Evolutionary conservation across 2,329 filamentous ascomycete genomes (phyloP).

Genomic region (Botryosphaeria dothidea): DNA sequence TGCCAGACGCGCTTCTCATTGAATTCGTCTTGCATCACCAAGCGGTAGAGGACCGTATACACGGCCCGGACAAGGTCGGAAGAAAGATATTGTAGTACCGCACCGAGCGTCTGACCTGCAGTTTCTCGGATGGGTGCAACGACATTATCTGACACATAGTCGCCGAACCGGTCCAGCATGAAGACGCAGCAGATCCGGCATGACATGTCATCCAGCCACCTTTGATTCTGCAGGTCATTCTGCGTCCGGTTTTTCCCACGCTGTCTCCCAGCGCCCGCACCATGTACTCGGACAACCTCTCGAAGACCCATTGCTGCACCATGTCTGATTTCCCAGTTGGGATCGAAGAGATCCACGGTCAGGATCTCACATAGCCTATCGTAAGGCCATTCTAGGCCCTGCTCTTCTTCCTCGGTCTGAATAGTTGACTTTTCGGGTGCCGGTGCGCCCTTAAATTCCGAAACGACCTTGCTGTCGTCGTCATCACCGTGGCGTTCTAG

Average conservation of each 20-base stretch:
- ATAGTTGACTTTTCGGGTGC: constrained; percentile 84
- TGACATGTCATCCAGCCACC: constrained; percentile 92
- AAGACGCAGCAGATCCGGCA: constrained; percentile 93
- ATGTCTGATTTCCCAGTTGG: constrained; percentile 92
- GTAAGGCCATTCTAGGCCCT: constrained; percentile 89
- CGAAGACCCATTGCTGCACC: constrained; percentile 93
- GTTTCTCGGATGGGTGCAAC: constrained; percentile 96
- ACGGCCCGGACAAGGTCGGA: constrained; percentile 77
- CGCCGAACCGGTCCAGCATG: constrained; percentile 95
- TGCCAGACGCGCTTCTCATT: constrained; percentile 81
- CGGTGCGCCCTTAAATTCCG: constrained; percentile 87
- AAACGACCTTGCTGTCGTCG: constrained; percentile 88
- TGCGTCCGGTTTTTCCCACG: constrained; percentile 69
- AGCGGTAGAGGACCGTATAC: constrained; percentile 79
- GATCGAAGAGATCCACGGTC: constrained; percentile 89
- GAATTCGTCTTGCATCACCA: constrained; percentile 89
- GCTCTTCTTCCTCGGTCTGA: constrained; percentile 72
- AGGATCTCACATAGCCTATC: constrained; percentile 93
- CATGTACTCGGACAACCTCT: constrained; percentile 90
- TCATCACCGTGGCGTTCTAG: constrained; percentile 79
- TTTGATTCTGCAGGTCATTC: constrained; percentile 77
- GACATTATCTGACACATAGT: constrained; percentile 96
- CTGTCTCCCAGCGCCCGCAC: constrained; percentile 78
- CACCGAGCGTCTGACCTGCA: constrained; percentile 89
- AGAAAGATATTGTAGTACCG: constrained; percentile 81